phyloP scores from a whole-genome alignment of 306 rosid genomes.

The Sphenostylis stenocarpa region DNA sequence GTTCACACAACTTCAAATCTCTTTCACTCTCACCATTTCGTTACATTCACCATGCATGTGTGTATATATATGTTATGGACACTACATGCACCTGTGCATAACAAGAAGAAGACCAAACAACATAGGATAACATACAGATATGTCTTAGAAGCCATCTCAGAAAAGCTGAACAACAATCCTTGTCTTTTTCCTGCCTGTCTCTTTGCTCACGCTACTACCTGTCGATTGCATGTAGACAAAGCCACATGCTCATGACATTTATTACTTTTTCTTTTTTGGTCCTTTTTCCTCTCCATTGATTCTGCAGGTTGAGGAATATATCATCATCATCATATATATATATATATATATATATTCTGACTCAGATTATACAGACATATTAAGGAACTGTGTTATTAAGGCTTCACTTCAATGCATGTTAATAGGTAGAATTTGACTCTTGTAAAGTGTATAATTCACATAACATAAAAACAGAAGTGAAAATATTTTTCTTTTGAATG shows the following conservation, averaged over 20 bases:
- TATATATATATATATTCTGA: background rate
- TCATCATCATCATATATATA: too few relatives aligned
- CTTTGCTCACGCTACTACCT: conserved; percentile 23
- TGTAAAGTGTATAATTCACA: background rate
- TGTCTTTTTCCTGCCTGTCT: conserved; percentile 11
- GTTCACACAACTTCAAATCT: background rate
- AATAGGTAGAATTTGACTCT: background rate
- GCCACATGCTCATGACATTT: conserved; percentile 16
- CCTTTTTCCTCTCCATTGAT: background rate
- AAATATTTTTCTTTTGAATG: background rate
- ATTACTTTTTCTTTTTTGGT: background rate
- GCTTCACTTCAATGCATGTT: background rate
- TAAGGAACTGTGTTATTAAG: background rate
- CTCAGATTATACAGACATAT: conserved; percentile 16
- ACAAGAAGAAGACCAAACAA: background rate
- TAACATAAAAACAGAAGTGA: background rate
- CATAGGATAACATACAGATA: conserved; percentile 3
- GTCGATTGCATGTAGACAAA: conserved; percentile 22
- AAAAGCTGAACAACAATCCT: conserved; percentile 2
- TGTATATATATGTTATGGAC: background rate
- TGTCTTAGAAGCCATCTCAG: conserved; percentile 28
- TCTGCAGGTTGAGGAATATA: background rate
- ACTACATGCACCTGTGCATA: background rate
- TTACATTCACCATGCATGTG: background rate
- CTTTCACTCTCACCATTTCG: conserved; percentile 1